Base-by-base conservation (phyloP, 2,329 filamentous ascomycete genomes). In the Curvularia verruculosa region DNA sequence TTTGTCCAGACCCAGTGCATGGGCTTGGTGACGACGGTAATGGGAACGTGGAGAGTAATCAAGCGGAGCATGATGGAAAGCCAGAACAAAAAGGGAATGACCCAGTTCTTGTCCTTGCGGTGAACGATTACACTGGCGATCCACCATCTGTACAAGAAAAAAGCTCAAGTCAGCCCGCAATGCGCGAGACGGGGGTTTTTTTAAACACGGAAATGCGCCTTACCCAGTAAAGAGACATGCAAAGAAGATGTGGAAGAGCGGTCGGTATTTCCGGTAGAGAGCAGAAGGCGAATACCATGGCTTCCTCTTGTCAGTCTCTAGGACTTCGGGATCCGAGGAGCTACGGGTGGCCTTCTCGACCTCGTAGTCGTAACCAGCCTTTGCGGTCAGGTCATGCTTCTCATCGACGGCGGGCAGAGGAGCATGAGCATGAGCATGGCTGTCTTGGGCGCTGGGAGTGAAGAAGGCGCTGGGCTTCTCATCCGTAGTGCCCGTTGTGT, bases 71-170 rank as follows among this genome's bases (percentile, higher is more conserved):
- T 86, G 66, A 96, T 87, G 64, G 81, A 83, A 44, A 96, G 84
- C 82, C 89, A 96, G 45, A 96, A 73, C 49, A 96, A 82, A 77
- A 96, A 95, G 0, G 92, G 92, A 48, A 93, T 85, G 54, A 96
- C 77, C 92, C 92, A 96, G 70, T 91, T 91, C 77, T 84, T 82
- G 67, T 92, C 86, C 57, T 88, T 66, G 57, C 86, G 86, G 74
- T 94, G 91, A 51, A 91, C 80, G 57, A 92, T 81, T 46, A 94
- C 79, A 52, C 87, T 85, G 6, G 89, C 87, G 63, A 93, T 88
- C 89, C 89, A 93, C 90, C 90, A 92, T 68, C 83, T 77, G n/a
- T n/a, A 58, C 28, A 36, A 36, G 12, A 36, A 36, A 36, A 36
- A 36, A 36, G 28, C 41, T 13, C 5, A 29, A 49, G 66, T 75